A percentile compares a stretch with the other conserved stretches of the same genome.
These are phyloP conservation scores for Plasmodium fragile DNA, from an alignment of 169 alveolate species.

Conservation along the genomic window DNA sequence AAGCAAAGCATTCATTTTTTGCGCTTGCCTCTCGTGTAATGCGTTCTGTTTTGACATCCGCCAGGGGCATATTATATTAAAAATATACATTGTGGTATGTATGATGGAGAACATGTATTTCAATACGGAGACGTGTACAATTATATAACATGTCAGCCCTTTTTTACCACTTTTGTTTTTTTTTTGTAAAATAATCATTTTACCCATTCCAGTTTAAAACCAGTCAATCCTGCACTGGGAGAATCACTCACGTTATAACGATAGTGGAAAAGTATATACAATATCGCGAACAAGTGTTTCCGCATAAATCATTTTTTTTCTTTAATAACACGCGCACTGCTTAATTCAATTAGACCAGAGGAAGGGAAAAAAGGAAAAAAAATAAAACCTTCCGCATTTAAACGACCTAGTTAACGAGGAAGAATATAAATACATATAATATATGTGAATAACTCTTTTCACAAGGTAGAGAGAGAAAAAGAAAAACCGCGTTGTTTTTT, in stretches of 20 bases:
- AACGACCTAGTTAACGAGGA: not conserved
- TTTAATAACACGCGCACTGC: not conserved
- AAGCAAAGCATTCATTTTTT: not conserved
- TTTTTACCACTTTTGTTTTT: not conserved
- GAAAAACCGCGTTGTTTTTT: conserved; percentile 13
- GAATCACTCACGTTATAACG: not conserved
- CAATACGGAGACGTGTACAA: not conserved
- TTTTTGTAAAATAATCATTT: not conserved
- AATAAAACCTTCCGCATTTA: not conserved
- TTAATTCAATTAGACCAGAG: not conserved
- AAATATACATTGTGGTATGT: not conserved
- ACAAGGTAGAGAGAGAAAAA: conserved; percentile 1
- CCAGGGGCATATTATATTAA: not conserved
- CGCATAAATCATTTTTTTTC: not conserved
- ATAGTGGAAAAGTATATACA: not conserved
- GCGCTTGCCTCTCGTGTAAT: not conserved
- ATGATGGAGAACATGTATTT: not conserved
- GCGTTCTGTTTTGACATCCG: not conserved
- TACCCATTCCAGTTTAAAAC: not conserved
- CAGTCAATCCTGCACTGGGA: not conserved
- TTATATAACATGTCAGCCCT: not conserved
- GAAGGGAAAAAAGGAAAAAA: not conserved
- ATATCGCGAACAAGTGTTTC: not conserved
- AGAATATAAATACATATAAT: not conserved
- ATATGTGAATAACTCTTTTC: not conserved